Conservation (phyloP, 768 basidiomycete genomes). For the Favolaschia claudopus region DNA sequence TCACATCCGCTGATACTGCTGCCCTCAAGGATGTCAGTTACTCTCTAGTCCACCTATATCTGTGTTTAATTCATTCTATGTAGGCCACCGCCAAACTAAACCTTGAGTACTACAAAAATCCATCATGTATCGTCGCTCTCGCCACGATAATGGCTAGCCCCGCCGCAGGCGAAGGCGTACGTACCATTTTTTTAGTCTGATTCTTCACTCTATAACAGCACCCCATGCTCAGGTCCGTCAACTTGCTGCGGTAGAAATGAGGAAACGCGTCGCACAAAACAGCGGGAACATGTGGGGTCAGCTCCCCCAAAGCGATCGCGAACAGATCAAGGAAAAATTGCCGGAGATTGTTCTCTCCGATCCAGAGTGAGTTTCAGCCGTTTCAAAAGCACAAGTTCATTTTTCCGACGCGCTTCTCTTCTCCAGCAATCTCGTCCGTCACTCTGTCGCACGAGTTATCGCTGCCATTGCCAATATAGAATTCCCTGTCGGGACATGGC, state of each 20-base stretch:
- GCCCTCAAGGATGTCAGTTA: slow-evolving; percentile 85
- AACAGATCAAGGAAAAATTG: slow-evolving; percentile 85
- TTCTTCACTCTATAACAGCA: slow-evolving; percentile 15
- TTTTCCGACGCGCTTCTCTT: slow-evolving; percentile 27
- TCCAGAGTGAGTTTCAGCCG: slow-evolving; percentile 62
- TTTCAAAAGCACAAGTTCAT: slow-evolving; percentile 7
- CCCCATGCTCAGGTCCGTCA: slow-evolving; percentile 78
- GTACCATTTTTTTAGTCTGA: slow-evolving; percentile 41
- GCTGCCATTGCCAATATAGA: slow-evolving; percentile 93
- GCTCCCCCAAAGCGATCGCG: slow-evolving; percentile 70
- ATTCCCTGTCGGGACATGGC: slow-evolving; percentile 81
- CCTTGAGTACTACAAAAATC: slow-evolving; percentile 91
- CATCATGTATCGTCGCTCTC: slow-evolving; percentile 90
- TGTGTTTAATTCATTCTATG: slow-evolving; percentile 9
- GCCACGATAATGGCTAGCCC: slow-evolving; percentile 86
- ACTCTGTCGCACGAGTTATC: slow-evolving; percentile 91
- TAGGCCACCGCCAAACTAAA: slow-evolving; percentile 94
- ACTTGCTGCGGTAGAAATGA: slow-evolving; percentile 94
- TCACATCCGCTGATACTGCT: slow-evolving; percentile 87
- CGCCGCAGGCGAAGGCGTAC: slow-evolving; percentile 76
- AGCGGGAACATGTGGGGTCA: slow-evolving; percentile 85
- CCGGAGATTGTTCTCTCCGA: slow-evolving; percentile 82
- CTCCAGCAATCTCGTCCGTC: slow-evolving; percentile 85
- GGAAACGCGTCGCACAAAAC: slow-evolving; percentile 87
- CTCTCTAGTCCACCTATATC: slow-evolving; percentile 15